Base-by-base conservation (phyloP, 805 yeast genomes). In the Vanderwaltozyma verrucispora region DNA sequence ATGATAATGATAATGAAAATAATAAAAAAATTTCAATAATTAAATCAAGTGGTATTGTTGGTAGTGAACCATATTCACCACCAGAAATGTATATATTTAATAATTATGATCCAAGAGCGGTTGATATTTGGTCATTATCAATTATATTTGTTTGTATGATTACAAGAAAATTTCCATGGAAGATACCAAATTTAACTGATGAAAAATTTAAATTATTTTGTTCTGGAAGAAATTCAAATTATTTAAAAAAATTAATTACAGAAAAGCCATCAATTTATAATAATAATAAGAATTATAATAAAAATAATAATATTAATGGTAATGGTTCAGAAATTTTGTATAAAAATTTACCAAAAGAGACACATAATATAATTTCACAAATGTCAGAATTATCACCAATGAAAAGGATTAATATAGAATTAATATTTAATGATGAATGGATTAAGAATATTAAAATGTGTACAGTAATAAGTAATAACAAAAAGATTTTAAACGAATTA, bases 61-160 rank as follows among this genome's bases (percentile, higher is more conserved):
- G 94, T 2, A 78, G 88, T 12, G 94, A 85, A 62, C 88, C 96
- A 23, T 81, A 82, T 59, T 64, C 87, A 57, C 94, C 96, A 1
- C 96, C 96, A 1, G 96, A 87, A 58, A 95, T 84, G 7, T 74
- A 88, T 44, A 82, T 85, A 9, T 80, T 83, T 56, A 68, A 75
- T 47, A 79, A 80, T 44, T 87, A 87, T 53, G 94, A 84, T 56
- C 95, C 96, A 13, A 71, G 94, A 46, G 94, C 96, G 1, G 94
- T 87, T 6, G 96, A 87, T 63, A 75, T 87, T 32, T 87, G 96
- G 96, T 83, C 95, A 6, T 77, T 77, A 25, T 95, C 95, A 8
- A 85, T 87, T 42, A 83, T 87, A 34, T 83, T 82, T 60, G 84
- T 94, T 48, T 87, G 96, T 65, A 86, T 87, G 95, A 74, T 84